Percentiles rank a stretch among this genome's conserved stretches.
phyloP scores from a whole-genome alignment of 352 stramenopile genomes.

The Phytophthora pseudosyringae region DNA sequence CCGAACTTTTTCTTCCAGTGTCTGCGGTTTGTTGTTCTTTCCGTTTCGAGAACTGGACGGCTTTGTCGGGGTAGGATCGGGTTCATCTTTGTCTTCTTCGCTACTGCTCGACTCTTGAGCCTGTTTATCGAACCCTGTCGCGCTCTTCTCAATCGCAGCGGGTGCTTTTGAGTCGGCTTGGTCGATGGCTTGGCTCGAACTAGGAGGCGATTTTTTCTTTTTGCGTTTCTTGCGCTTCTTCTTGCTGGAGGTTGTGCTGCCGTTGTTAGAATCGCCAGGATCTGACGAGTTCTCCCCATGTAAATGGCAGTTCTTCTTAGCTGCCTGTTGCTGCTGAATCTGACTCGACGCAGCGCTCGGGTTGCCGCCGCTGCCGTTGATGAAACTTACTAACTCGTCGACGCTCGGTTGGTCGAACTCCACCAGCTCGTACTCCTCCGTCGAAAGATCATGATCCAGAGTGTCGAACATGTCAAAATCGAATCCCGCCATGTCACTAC shows the following conservation, averaged over 20 bases:
- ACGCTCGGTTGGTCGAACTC: conserved; percentile 86
- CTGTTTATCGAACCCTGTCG: conserved; percentile 5
- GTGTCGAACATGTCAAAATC: conserved; percentile 85
- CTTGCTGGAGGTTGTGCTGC: conserved; percentile 36
- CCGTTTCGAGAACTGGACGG: conserved; percentile 8
- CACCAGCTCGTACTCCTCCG: conserved; percentile 79
- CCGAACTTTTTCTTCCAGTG: conserved; percentile 66
- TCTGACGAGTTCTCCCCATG: conserved; percentile 39
- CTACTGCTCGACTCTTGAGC: conserved; percentile 34
- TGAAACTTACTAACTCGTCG: conserved; percentile 83
- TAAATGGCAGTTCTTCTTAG: conserved; percentile 37
- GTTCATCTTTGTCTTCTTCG: conserved; percentile 36
- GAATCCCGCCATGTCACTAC: conserved; percentile 66
- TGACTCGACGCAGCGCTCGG: conserved; percentile 25
- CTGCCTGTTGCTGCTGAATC: conserved; percentile 36
- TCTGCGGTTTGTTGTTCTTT: conserved; percentile 29
- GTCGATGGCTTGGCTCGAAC: conserved; percentile 24
- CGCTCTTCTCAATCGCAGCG: conserved; percentile 7
- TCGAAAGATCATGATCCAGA: conserved; percentile 78
- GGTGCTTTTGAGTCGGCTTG: conserved; percentile 16
- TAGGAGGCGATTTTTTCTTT: conserved; percentile 60
- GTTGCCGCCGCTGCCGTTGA: conserved; percentile 61
- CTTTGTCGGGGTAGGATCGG: conserved; percentile 14
- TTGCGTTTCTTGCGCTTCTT: conserved; percentile 84
- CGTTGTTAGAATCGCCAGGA: conserved; percentile 29